These are phyloP conservation scores for Neurospora sp. DNA, from an alignment of 495 filamentous ascomycete species.

Conservation along the genomic window DNA sequence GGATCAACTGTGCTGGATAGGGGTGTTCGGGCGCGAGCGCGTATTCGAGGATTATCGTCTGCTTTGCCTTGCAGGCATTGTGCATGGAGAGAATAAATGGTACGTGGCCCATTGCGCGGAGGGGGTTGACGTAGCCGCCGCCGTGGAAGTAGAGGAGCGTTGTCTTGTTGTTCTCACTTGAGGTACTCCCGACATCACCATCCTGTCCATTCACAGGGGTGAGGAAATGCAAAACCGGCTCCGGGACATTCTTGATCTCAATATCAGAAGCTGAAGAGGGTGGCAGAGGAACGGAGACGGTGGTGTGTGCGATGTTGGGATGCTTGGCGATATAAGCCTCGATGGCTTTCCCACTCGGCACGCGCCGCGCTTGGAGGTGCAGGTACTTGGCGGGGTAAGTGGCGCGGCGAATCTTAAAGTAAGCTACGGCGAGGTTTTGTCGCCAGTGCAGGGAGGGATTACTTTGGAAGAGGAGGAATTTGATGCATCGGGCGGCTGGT, in stretches of 20 bases:
- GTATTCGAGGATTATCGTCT: slow-evolving; percentile 9
- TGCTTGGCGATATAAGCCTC: not conserved
- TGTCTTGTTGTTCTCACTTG: not conserved
- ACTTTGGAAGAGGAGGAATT: not conserved
- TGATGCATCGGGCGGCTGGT: not conserved
- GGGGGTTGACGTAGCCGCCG: slow-evolving; percentile 15
- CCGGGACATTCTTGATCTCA: not conserved
- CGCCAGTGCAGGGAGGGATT: slow-evolving; percentile 10
- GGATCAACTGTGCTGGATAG: slow-evolving; percentile 7
- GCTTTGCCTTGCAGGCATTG: not conserved
- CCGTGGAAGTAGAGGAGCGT: slow-evolving; percentile 13
- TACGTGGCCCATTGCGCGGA: slow-evolving; percentile 4
- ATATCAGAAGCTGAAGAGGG: not conserved
- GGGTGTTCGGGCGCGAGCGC: slow-evolving; percentile 9
- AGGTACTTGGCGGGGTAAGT: slow-evolving; percentile 1
- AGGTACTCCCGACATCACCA: too few relatives aligned
- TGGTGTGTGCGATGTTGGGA: not conserved
- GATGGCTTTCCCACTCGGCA: not conserved
- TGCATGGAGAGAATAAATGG: slow-evolving; percentile 7
- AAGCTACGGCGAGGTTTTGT: slow-evolving; percentile 8
- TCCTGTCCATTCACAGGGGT: not conserved
- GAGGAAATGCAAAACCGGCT: slow-evolving; percentile 1
- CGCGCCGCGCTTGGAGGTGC: slow-evolving; percentile 3
- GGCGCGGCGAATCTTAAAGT: slow-evolving; percentile 4
- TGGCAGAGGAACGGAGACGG: not conserved